Evolutionary conservation across 148 eudicot genomes (phyloP), one percentile per base, ranked within the genome.

Genomic region (Chenopodium suecicum): DNA sequence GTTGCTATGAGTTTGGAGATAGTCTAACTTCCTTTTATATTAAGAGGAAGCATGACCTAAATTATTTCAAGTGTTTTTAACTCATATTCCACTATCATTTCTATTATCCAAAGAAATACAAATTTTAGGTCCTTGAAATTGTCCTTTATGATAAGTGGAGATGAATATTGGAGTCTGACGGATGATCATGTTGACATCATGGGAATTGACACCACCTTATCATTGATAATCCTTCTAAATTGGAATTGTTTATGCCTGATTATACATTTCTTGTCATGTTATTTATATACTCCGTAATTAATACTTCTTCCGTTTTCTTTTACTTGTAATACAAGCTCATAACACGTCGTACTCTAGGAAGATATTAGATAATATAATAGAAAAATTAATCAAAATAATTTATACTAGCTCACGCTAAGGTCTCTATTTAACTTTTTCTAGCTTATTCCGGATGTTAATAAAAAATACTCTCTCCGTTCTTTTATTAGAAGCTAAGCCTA

Each of bases 71-170:
- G 7, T 79, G 82, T 79, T 63, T 78, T 74, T 41, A 41, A 41
- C 75, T 76, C 82, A 67, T 63, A 78, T 74, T 71, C 84, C 84
- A 85, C 87, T 81, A 85, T 56, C 37, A 80, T 63, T 20, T n/a
- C 19, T 22, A 64, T 77, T n/a, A 54, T 64, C 71, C 71, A 69
- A 27, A 60, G 52, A 17, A 37, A 23, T 41, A 41, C 44, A 73
- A 65, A 37, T 25, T 66, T 67, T 83, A 79, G 85, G 85, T 78
- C 70, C 62, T 44, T 58, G 46, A 29, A 73, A 54, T 72, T 71
- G 83, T 84, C 83, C 54, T 78, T 64, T 66, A 17, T 78, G 83
- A 70, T 79, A 60, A 83, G 81, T 82, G 87, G 82, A 23, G 4
- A 60, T 29, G 60, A 74, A 4, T 62, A 56, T 71, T 46, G 74